Conservation (phyloP, 805 yeast genomes). For the Pichia eremophila region DNA sequence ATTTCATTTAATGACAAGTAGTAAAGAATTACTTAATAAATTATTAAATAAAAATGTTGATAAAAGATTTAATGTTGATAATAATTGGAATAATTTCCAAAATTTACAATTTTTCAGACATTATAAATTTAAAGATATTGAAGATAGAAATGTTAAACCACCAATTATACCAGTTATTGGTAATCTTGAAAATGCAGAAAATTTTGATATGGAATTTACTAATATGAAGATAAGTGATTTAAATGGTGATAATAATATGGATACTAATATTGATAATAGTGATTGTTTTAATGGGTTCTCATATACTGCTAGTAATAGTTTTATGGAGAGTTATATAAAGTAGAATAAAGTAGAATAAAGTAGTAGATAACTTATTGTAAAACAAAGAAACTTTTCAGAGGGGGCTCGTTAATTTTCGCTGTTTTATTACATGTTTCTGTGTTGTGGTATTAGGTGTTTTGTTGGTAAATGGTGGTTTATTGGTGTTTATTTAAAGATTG, state of each 20-base stretch:
- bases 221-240: slow-evolving; percentile 32
- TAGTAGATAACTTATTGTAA: too few species aligned
- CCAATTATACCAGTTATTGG: slow-evolving; percentile 73
- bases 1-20: slow-evolving; percentile 61
- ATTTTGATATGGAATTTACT: slow-evolving; percentile 70
- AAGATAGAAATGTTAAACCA: slow-evolving; percentile 41
- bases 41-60: slow-evolving; percentile 57
- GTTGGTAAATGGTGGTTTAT: too few species aligned
- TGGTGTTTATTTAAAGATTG: too few species aligned
- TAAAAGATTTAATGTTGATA: slow-evolving; percentile 51
- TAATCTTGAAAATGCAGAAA: slow-evolving; percentile 67
- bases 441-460: too few species aligned
- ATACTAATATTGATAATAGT: slow-evolving; percentile 2
- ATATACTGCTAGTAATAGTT: slow-evolving; percentile 32
- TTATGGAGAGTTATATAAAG: slow-evolving; percentile 21
- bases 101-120: slow-evolving; percentile 66
- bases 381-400: too few species aligned
- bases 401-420: too few species aligned
- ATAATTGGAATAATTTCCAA: slow-evolving; percentile 42
- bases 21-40: slow-evolving; percentile 61
- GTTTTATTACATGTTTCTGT: too few species aligned
- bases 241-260: background rate
- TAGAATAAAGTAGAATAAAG: background rate
- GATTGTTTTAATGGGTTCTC: slow-evolving; percentile 35
- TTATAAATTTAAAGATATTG: slow-evolving; percentile 54